Percentiles rank a stretch among this genome's conserved stretches.
Evolutionary conservation across 345 rosid species (phyloP).

Genomic region (Camelina hispida): DNA sequence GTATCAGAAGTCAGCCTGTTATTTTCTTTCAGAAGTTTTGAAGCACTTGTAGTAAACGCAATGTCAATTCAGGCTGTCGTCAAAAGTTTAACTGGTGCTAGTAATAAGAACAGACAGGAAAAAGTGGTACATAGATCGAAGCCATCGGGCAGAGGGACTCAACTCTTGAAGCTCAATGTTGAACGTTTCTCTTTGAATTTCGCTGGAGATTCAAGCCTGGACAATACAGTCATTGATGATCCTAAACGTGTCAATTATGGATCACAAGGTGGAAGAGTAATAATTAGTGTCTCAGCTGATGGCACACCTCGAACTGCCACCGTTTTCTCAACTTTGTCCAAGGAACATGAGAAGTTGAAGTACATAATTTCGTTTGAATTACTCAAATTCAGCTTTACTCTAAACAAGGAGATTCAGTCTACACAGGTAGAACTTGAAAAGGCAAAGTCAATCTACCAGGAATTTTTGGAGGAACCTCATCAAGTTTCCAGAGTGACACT

Average conservation of each 20-base stretch:
- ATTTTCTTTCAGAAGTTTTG: slow-evolving; percentile 69
- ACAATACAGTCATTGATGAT: slow-evolving; percentile 72
- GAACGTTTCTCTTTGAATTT: slow-evolving; percentile 78
- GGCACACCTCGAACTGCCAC: slow-evolving; percentile 81
- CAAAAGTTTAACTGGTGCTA: slow-evolving; percentile 56
- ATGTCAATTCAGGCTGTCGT: slow-evolving; percentile 68
- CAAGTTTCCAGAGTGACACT: slow-evolving; percentile 61
- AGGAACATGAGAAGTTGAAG: slow-evolving; percentile 63
- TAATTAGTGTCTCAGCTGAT: slow-evolving; percentile 71
- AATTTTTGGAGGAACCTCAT: slow-evolving; percentile 58
- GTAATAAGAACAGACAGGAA: slow-evolving; percentile 56
- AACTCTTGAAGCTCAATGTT: slow-evolving; percentile 71
- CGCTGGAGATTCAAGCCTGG: slow-evolving; percentile 69
- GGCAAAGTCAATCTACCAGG: slow-evolving; percentile 81
- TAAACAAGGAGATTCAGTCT: slow-evolving; percentile 86
- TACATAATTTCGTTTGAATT: slow-evolving; percentile 78
- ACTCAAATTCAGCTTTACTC: slow-evolving; percentile 61
- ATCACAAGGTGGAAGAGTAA: slow-evolving; percentile 88
- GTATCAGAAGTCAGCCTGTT: slow-evolving; percentile 76
- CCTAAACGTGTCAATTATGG: slow-evolving; percentile 98
- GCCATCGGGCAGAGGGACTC: slow-evolving; percentile 75
- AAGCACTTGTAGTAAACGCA: slow-evolving; percentile 67
- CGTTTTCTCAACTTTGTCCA: slow-evolving; percentile 56
- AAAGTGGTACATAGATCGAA: slow-evolving; percentile 54
- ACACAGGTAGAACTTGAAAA: slow-evolving; percentile 87